Evolutionary conservation across 495 filamentous ascomycete genomes (phyloP).

Genomic region (Xylaria castorea): DNA sequence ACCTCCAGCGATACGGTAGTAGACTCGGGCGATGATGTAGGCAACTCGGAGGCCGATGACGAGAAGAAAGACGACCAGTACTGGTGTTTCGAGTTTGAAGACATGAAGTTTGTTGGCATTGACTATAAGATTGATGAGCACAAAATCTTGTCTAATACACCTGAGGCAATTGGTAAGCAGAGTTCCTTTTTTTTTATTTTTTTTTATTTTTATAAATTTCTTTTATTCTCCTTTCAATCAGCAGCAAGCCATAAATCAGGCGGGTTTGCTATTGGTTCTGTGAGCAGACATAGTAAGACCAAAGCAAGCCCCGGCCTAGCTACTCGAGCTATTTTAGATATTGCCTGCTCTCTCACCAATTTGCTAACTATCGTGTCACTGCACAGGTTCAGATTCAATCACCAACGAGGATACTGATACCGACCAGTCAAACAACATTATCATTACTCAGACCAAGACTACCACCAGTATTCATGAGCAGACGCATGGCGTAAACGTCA

Average conservation of each 20-base stretch:
- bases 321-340: neutral
- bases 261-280: neutral
- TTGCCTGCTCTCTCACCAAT: neutral
- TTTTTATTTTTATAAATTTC: too few relatives aligned
- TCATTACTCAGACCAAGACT: slow-evolving; percentile 6
- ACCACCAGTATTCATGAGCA: neutral
- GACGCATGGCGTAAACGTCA: neutral
- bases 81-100: slow-evolving; percentile 3
- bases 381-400: neutral
- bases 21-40: neutral
- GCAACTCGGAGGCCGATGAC: neutral
- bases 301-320: neutral
- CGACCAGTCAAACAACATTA: neutral
- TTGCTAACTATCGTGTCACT: neutral
- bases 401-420: neutral
- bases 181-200: neutral
- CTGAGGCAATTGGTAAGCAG: neutral
- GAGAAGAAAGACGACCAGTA: neutral
- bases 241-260: neutral
- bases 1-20: neutral
- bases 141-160: neutral
- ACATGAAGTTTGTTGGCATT: neutral
- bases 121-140: neutral
- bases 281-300: neutral
- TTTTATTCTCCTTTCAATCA: too few relatives aligned